phyloP scores from a whole-genome alignment of 1,284 basidiomycete genomes.

The Ustilago crameri region DNA sequence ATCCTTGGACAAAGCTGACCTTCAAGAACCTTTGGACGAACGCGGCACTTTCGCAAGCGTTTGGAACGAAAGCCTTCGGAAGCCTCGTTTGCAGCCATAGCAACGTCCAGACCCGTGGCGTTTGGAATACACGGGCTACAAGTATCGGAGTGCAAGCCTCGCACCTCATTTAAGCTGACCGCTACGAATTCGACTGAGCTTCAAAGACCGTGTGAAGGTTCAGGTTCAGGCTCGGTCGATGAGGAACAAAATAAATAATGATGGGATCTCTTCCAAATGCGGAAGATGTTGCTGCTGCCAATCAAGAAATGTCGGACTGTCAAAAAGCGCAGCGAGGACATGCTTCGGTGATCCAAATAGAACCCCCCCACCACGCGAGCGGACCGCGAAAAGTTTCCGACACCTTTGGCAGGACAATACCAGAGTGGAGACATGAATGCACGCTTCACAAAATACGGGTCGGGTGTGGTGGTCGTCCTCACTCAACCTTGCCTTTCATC shows the following conservation, averaged over 20 bases:
- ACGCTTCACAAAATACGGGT: no score
- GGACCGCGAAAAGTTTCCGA: conserved; percentile 4
- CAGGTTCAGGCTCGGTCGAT: neutral
- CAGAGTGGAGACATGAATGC: no score
- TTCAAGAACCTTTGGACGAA: no score
- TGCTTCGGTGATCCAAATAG: conserved; percentile 3
- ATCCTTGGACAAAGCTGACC: no score
- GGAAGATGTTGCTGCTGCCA: conserved; percentile 36
- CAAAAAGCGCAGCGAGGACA: conserved; percentile 23
- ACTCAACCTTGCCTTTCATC: no score
- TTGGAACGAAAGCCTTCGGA: no score
- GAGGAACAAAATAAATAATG: neutral
- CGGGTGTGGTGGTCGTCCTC: no score
- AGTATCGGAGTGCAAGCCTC: neutral
- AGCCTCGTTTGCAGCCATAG: no score
- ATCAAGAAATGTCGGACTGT: conserved; percentile 24
- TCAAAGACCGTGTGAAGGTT: neutral
- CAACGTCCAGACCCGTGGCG: no score
- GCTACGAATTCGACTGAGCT: conserved; percentile 1
- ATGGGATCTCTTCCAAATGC: conserved; percentile 28
- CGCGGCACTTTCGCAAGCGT: no score
- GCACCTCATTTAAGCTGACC: no score
- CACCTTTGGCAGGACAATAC: no score
- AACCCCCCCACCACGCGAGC: conserved; percentile 5
- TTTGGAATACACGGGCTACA: neutral